phyloP scores from a whole-genome alignment of 805 yeast species.

The Myxozyma neotropica region DNA sequence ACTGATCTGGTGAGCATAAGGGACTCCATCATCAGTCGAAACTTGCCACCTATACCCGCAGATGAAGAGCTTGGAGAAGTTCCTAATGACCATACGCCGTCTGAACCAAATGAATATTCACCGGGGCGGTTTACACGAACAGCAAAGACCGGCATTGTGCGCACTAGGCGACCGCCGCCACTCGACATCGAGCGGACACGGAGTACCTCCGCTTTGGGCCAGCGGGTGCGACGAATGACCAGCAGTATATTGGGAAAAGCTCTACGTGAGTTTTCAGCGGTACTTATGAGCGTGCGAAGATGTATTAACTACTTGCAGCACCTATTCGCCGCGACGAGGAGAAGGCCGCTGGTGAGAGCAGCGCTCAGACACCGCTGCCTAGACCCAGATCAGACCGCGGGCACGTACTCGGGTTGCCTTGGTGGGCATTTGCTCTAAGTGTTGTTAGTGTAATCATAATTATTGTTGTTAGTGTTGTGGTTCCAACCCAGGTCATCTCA shows the following conservation, averaged over 20 bases:
- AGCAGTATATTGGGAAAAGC: constrained; percentile 6
- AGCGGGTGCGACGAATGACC: constrained; percentile 8
- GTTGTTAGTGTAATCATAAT: background rate
- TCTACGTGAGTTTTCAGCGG: constrained; percentile 10
- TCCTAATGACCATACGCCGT: too few species aligned
- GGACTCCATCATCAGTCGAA: too few species aligned
- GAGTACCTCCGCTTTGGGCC: background rate
- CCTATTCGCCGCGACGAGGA: constrained; percentile 3
- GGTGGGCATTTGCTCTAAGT: constrained; percentile 22
- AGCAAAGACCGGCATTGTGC: constrained; percentile 18
- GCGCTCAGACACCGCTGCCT: background rate
- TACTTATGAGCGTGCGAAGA: too few species aligned
- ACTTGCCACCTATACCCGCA: background rate
- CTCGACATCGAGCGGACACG: constrained; percentile 12
- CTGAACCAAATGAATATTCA: background rate
- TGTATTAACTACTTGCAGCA: constrained; percentile 2
- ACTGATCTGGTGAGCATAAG: too few species aligned
- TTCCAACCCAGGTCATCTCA: constrained; percentile 23
- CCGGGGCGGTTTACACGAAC: background rate
- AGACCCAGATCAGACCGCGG: background rate
- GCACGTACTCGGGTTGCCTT: constrained; percentile 20
- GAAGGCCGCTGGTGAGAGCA: background rate
- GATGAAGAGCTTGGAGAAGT: too few species aligned
- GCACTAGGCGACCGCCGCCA: constrained; percentile 22
- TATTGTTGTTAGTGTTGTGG: constrained; percentile 24